These are phyloP conservation scores for Paralagenidium karlingii DNA, from an alignment of 352 stramenopile species.

Conservation along the genomic window DNA sequence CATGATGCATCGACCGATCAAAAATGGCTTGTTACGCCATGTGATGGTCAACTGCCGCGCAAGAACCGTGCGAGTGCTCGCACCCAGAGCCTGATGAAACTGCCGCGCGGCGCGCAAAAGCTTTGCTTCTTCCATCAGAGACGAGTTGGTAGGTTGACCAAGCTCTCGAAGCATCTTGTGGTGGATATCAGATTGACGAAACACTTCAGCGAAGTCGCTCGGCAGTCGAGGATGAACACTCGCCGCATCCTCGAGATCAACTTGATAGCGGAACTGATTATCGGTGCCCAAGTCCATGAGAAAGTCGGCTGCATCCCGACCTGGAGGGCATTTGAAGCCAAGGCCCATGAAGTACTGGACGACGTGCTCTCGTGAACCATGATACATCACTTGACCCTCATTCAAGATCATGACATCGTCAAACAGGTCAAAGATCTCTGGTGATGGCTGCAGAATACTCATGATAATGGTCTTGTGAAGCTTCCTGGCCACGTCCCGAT, in stretches of 20 bases:
- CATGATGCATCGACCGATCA: conserved; percentile 4
- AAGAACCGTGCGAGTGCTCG: not conserved
- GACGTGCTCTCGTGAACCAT: conserved; percentile 15
- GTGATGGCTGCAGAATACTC: conserved; percentile 67
- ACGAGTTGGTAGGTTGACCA: conserved; percentile 3
- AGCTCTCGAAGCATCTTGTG: not conserved
- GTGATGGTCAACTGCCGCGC: conserved; percentile 1
- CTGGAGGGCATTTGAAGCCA: conserved; percentile 28
- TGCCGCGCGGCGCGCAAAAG: conserved; percentile 15
- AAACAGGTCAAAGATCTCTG: conserved; percentile 83
- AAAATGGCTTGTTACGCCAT: conserved; percentile 3
- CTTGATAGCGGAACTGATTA: conserved; percentile 32
- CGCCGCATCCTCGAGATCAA: not conserved
- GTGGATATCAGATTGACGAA: not conserved
- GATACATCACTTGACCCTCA: conserved; percentile 83
- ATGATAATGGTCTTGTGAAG: conserved; percentile 24
- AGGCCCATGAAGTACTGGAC: conserved; percentile 34
- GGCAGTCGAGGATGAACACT: not conserved
- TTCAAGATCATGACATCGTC: conserved; percentile 85
- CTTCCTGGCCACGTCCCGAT: conserved; percentile 25
- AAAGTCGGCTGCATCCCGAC: conserved; percentile 39
- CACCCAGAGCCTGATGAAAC: not conserved
- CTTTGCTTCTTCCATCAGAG: conserved; percentile 13
- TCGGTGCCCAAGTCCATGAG: conserved; percentile 35
- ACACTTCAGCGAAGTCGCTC: not conserved